Base-by-base conservation (phyloP, 1,284 basidiomycete genomes). In the Earliella scabrosa region DNA sequence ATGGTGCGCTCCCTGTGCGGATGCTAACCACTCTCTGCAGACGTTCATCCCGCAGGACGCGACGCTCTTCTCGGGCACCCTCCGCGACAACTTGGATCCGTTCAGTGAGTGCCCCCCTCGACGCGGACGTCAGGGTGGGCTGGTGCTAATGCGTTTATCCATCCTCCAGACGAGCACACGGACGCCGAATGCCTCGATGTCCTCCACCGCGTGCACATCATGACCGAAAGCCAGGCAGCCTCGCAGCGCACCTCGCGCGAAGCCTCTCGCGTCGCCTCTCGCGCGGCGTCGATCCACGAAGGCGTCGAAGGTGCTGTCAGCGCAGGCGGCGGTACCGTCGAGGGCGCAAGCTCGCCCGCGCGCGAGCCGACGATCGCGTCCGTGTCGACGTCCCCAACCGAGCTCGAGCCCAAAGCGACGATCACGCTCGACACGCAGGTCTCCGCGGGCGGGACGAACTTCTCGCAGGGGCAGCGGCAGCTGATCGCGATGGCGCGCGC, bases 21-120 rank as follows among this genome's bases (percentile, higher is more conserved):
- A 32, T 44, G 32, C 46, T 3, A 49, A 18, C 8, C 10, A 2
- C 9, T 26, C 4, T 36, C 34, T 4, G 6, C 49, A 89, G 86
- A 92, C 90, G 1, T 91, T 93, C 65, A 93, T 94, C 60, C 91
- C 92, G 10, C 73, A 91, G 74, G 90, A 93, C 67, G 85, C 88
- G 1, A 81, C 93, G 0, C 76, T 97, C 3, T 97, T 97, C 76
- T 91, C 89, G 0, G 93, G 95, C 0, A 95, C 91, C 0, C 76
- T 97, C 24, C 79, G 92, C 18, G 90, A 93, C 20, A 96, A 96
- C 63, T 71, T 97, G 3, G 95, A 97, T 75, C 95, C 93, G 0
- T 95, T 95, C 75, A 73, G 82, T 81, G 51, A 36, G 75, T 59
- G 4, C 35, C 10, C 9, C 62, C 54, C 20, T 51, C 55, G 9